Base-by-base conservation (phyloP, 1,284 basidiomycete genomes). In the Boletus sp. region DNA sequence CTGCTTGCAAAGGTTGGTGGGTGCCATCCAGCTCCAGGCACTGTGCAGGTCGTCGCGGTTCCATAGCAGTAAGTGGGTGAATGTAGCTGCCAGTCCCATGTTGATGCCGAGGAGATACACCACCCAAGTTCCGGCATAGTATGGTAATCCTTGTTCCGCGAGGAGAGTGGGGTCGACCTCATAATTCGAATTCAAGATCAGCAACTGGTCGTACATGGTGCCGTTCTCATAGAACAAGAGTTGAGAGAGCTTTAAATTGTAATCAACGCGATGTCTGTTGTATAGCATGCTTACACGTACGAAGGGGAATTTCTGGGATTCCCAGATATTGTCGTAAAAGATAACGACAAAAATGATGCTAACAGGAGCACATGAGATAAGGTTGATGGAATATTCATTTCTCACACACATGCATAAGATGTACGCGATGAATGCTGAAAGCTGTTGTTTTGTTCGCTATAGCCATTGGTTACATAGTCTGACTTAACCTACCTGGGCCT, bases 1-100 rank as follows among this genome's bases (percentile, higher is more conserved):
- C 43, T 59, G 58, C 45, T 67, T 70, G 20, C 35, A 29, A 50
- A 72, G 41, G 1, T 51, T 50, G 9, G 60, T 52, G n/a, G 78
- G 58, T 15, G 62, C 64, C 42, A 74, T 66, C 80, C 81, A 82
- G 24, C 58, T 64, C 80, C 81, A 81, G 2, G 79, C 78, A 11
- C 60, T 58, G 1, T 65, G 59, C 42, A 84, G 60, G 52, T 83
- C 81, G 29, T 77, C 64, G 49, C 67, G 68, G 55, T 81, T 81
- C 82, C 81, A 84, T 9, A 84, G 73, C 9, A 81, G 68, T 4
- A 84, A 68, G 60, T 84, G 82, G 0, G 77, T 78, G 53, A 84
- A 73, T 0, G 81, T 82, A 1, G 80, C 80, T 20, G 70, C 78
- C 58, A 82, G 69, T 7, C 67, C 76, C 52, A 74, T 39, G 33